Conservation (phyloP, 2,329 filamentous ascomycete genomes). For the Talaromyces sp. region DNA sequence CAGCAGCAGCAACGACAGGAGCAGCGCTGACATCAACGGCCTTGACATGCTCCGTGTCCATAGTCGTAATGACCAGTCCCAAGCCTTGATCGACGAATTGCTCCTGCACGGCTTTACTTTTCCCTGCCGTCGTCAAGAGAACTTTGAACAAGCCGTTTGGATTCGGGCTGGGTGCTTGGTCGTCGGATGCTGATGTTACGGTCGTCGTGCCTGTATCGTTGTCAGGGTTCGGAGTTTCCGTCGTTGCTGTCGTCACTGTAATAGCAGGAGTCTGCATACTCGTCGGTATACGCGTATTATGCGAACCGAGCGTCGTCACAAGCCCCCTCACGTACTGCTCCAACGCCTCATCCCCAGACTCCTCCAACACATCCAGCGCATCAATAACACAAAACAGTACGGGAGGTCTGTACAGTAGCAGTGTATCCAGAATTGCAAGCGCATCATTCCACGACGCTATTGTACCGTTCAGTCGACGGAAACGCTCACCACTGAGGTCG, state of each 20-base stretch:
- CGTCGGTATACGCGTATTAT: conserved; percentile 26
- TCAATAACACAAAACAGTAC: conserved; percentile 37
- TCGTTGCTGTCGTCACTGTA: not conserved
- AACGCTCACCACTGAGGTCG: conserved; percentile 35
- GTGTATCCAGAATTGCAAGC: conserved; percentile 34
- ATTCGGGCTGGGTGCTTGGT: not conserved
- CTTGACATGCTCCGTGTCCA: not conserved
- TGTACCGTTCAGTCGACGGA: conserved; percentile 33
- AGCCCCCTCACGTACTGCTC: conserved; percentile 33
- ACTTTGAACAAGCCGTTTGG: conserved; percentile 31
- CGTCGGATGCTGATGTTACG: conserved; percentile 12
- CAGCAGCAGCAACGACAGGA: not conserved
- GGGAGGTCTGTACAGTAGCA: conserved; percentile 35
- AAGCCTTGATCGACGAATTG: conserved; percentile 8
- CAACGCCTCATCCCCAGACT: conserved; percentile 20
- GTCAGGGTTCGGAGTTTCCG: not conserved
- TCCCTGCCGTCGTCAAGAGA: conserved; percentile 34
- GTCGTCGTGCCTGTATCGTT: not conserved
- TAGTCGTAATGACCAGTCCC: conserved; percentile 9
- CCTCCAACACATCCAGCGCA: conserved; percentile 33
- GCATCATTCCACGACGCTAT: conserved; percentile 35
- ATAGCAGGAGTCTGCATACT: conserved; percentile 1
- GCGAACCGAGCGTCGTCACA: conserved; percentile 30
- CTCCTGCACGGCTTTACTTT: conserved; percentile 5
- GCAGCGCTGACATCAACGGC: not conserved